phyloP scores from a whole-genome alignment of 352 stramenopile species.

The Phytophthora multivora region DNA sequence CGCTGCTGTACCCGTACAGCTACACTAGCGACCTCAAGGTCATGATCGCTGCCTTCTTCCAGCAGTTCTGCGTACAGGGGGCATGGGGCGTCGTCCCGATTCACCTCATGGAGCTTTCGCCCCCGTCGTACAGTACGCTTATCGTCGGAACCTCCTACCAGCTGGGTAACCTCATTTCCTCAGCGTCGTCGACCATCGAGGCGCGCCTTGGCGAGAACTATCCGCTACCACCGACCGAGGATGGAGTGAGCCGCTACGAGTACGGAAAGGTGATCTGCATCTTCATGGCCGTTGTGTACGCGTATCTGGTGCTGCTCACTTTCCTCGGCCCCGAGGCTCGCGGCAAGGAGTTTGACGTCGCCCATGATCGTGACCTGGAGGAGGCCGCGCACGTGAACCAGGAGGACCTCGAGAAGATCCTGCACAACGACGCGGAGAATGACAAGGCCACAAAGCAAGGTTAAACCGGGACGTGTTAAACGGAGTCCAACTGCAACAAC shows the following conservation, averaged over 20 bases:
- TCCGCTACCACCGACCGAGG: conserved; percentile 34
- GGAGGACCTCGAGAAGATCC: conserved; percentile 43
- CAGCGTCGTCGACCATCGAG: conserved; percentile 53
- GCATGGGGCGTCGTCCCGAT: conserved; percentile 62
- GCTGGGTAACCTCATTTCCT: conserved; percentile 60
- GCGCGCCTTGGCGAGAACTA: conserved; percentile 45
- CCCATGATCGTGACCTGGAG: conserved; percentile 38
- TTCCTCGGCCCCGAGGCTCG: conserved; percentile 48
- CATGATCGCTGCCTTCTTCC: conserved; percentile 47
- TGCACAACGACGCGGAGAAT: conserved; percentile 27
- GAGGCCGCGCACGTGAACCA: conserved; percentile 33
- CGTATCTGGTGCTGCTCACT: conserved; percentile 42
- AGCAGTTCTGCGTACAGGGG: conserved; percentile 54
- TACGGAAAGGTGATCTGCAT: conserved; percentile 54
- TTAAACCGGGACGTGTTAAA: conserved; percentile 5
- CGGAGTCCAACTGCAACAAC: background rate
- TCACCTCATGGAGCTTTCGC: conserved; percentile 57
- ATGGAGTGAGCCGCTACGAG: conserved; percentile 41
- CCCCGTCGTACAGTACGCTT: conserved; percentile 51
- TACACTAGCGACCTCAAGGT: conserved; percentile 33
- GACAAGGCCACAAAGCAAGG: conserved; percentile 36
- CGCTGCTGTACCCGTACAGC: conserved; percentile 56
- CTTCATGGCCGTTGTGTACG: conserved; percentile 52
- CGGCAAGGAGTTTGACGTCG: conserved; percentile 52
- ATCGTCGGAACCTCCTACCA: conserved; percentile 56